These are phyloP conservation scores for Bolboschoenoplectus hybrid DNA, from an alignment of 202 grass and related monocot species.

Conservation along the genomic window DNA sequence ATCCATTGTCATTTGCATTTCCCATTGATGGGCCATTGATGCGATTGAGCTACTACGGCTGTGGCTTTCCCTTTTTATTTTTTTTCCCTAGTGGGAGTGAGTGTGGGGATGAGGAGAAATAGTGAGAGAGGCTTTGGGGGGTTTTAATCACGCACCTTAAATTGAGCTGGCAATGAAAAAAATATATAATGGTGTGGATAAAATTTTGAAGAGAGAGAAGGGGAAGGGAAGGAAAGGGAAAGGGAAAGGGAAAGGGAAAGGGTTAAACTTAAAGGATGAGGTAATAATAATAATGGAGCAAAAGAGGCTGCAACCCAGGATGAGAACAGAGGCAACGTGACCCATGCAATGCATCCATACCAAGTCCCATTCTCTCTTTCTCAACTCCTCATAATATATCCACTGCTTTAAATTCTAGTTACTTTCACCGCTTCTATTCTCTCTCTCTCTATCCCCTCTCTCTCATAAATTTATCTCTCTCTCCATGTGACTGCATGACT, in stretches of 20 bases:
- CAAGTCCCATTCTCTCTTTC: conserved; percentile 51
- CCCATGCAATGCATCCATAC: conserved; percentile 60
- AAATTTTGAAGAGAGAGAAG: conserved; percentile 23
- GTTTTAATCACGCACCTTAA: conserved; percentile 43
- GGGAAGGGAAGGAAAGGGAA: not conserved
- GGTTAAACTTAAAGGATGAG: conserved; percentile 20
- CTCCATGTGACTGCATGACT: conserved; percentile 29
- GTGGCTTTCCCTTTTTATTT: conserved; percentile 9
- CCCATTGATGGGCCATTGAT: conserved; percentile 81
- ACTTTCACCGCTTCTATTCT: conserved; percentile 46
- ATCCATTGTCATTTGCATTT: conserved; percentile 77
- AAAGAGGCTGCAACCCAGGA: conserved; percentile 50
- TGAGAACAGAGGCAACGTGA: conserved; percentile 55
- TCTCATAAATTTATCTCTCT: conserved; percentile 21
- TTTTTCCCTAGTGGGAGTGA: conserved; percentile 52
- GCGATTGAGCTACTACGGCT: not conserved
- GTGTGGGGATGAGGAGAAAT: conserved; percentile 41
- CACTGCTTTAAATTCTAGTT: conserved; percentile 38
- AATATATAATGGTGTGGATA: conserved; percentile 34
- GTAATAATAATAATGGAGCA: conserved; percentile 44
- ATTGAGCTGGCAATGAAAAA: conserved; percentile 36
- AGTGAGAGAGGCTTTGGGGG: conserved; percentile 37
- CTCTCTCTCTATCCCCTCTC: conserved; percentile 36
- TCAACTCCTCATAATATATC: conserved; percentile 35
- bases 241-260: not conserved